Conservation (phyloP, 2,329 filamentous ascomycete genomes). For the Bipolaris oryzae region DNA sequence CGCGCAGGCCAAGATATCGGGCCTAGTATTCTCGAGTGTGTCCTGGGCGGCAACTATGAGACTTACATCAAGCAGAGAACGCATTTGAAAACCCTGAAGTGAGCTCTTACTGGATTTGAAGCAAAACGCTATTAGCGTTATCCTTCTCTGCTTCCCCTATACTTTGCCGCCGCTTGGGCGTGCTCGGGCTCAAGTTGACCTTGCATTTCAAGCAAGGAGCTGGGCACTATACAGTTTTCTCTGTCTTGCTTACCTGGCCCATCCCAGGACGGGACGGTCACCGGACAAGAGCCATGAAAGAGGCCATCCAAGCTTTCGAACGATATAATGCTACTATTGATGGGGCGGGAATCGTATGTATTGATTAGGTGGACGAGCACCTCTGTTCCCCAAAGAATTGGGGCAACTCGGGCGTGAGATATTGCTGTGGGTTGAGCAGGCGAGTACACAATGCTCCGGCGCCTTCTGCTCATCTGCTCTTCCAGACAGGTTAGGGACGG, state of each 20-base stretch:
- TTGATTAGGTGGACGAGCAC: not conserved
- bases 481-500: slow-evolving; percentile 13
- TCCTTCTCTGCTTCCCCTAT: not conserved
- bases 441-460: slow-evolving; percentile 20
- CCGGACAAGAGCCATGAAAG: not conserved
- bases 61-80: slow-evolving; percentile 73
- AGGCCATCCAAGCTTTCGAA: not conserved
- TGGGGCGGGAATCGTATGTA: not conserved
- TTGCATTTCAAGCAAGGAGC: not conserved
- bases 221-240: not conserved
- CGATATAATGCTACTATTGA: not conserved
- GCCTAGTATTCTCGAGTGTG: slow-evolving; percentile 69
- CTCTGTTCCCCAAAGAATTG: not conserved
- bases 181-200: not conserved
- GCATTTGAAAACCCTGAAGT: slow-evolving; percentile 56
- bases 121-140: not conserved
- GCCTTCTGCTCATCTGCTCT: slow-evolving; percentile 20
- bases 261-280: slow-evolving; percentile 1
- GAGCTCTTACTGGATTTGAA: slow-evolving; percentile 23
- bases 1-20: slow-evolving; percentile 25
- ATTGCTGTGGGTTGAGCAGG: slow-evolving; percentile 2
- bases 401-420: not conserved
- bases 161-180: not conserved
- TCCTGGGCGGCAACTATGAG: slow-evolving; percentile 80
- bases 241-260: not conserved